A percentile compares a stretch with the other conserved stretches of the same genome.
These are phyloP conservation scores for Diphasiastrum complanatum DNA, from an alignment of 83 land plant genomes.

Conservation along the genomic window DNA sequence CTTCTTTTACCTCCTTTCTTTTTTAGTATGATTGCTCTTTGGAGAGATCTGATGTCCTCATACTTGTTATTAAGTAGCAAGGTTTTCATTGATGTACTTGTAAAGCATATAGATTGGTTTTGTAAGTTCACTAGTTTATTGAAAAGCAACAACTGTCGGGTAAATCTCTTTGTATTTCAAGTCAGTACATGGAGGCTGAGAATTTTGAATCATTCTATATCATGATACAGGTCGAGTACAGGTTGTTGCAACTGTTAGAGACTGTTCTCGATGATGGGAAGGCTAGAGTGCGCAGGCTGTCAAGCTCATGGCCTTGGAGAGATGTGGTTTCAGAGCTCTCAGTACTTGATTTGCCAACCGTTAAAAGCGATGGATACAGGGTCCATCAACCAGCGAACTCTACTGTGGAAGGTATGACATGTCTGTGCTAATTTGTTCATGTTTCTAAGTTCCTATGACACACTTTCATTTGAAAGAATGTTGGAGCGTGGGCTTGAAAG, in stretches of 20 bases:
- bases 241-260: constrained; percentile 20
- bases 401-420: constrained; percentile 1
- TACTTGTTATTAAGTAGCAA: no score
- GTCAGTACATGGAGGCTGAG: background rate
- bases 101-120: no score
- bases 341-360: constrained; percentile 4
- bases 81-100: no score
- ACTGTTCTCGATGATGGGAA: constrained; percentile 23
- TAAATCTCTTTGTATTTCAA: background rate
- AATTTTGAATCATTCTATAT: background rate
- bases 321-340: constrained; percentile 15
- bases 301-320: constrained; percentile 4
- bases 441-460: no score
- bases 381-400: background rate
- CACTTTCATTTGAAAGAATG: no score
- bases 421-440: no score
- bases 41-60: no score
- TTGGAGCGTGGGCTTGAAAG: no score
- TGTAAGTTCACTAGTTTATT: no score
- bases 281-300: constrained; percentile 17
- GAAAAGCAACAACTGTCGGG: no score
- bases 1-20: no score
- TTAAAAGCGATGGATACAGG: background rate
- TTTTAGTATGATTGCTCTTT: no score
- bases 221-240: constrained; percentile 24